Conservation (phyloP, 2,329 filamentous ascomycete genomes). For the Diaporthe amygdali region DNA sequence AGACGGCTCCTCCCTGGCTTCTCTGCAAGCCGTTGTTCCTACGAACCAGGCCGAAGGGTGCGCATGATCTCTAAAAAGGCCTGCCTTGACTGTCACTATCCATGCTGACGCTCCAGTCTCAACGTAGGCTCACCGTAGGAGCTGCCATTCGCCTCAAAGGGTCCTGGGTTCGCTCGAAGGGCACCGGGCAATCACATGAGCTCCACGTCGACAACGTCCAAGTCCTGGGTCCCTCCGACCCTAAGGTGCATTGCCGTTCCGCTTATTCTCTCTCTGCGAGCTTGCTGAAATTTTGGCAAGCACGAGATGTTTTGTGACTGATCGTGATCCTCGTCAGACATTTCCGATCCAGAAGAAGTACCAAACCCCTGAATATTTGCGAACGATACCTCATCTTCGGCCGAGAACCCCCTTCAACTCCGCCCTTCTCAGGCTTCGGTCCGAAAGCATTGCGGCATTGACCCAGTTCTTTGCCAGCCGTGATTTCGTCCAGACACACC, state of each 20-base stretch:
- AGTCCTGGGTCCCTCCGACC: conserved; percentile 78
- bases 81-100: conserved; percentile 31
- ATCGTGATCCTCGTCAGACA: conserved; percentile 56
- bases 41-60: conserved; percentile 76
- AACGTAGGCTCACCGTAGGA: conserved; percentile 76
- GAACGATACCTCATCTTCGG: conserved; percentile 86
- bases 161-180: conserved; percentile 74
- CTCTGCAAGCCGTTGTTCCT: conserved; percentile 81
- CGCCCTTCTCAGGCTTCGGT: conserved; percentile 80
- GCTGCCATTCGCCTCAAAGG: conserved; percentile 80
- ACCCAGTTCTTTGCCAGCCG: conserved; percentile 76
- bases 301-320: conserved; percentile 19
- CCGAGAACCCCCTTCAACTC: conserved; percentile 82
- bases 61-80: conserved; percentile 38
- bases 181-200: conserved; percentile 77
- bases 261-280: neutral
- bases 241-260: conserved; percentile 60
- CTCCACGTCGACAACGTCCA: conserved; percentile 74
- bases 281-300: neutral
- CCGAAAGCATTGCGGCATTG: conserved; percentile 75
- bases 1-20: conserved; percentile 82
- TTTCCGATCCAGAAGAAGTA: conserved; percentile 98
- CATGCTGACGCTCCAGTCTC: conserved; percentile 35
- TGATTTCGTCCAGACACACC: conserved; percentile 83
- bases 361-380: conserved; percentile 86